Evolutionary conservation across 352 stramenopile species (phyloP).

Genomic region (Thalassiosira pacifica): DNA sequence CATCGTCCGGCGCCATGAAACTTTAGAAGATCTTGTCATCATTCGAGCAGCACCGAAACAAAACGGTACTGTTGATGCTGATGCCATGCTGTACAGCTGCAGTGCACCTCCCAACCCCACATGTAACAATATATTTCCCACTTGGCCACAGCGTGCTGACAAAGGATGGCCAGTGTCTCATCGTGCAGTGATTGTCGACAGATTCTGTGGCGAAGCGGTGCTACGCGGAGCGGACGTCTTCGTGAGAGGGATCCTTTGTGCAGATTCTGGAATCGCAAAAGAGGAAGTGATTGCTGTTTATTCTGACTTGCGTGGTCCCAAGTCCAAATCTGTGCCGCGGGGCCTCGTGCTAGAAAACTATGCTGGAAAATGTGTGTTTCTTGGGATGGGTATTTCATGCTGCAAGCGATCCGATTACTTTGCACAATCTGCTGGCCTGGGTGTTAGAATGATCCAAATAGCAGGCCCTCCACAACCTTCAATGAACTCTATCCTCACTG

Average conservation of each 20-base stretch:
- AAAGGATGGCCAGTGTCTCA: constrained; percentile 75
- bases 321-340: constrained; percentile 40
- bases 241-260: constrained; percentile 91
- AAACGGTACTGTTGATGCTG: not conserved
- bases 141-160: constrained; percentile 41
- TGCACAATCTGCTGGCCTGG: constrained; percentile 62
- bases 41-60: constrained; percentile 31
- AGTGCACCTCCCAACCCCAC: not conserved
- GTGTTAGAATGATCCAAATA: constrained; percentile 69
- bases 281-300: constrained; percentile 87
- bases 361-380: constrained; percentile 81
- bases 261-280: constrained; percentile 89
- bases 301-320: constrained; percentile 51
- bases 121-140: constrained; percentile 46
- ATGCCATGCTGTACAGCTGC: not conserved
- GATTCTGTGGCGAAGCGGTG: constrained; percentile 93
- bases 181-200: constrained; percentile 89
- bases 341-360: constrained; percentile 85
- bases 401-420: constrained; percentile 75
- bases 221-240: constrained; percentile 94
- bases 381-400: constrained; percentile 69
- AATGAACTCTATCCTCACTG: constrained; percentile 89
- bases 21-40: constrained; percentile 63
- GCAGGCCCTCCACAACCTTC: constrained; percentile 89
- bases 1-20: constrained; percentile 33